A percentile compares a stretch with the other conserved stretches of the same genome.
phyloP scores from a whole-genome alignment of 2,329 filamentous ascomycete species.

The Monilinia fructigena region DNA sequence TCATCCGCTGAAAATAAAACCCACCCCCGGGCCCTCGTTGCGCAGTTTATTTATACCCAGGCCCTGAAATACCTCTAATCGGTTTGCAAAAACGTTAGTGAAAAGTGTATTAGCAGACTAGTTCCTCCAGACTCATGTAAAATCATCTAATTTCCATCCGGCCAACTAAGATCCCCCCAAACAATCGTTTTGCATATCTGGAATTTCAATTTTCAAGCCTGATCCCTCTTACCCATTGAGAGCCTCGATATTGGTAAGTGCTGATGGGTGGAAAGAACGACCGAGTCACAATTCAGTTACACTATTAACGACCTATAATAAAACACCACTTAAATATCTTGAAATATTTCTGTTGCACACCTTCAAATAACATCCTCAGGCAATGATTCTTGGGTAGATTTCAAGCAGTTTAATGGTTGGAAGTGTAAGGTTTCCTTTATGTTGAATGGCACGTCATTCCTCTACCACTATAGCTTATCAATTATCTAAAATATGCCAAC shows the following conservation, averaged over 20 bases:
- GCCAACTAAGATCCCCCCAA: background rate
- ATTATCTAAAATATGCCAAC: no score
- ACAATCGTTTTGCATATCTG: background rate
- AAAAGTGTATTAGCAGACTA: background rate
- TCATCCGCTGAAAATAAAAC: no score
- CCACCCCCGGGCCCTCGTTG: no score
- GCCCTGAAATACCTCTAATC: background rate
- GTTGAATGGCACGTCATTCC: background rate
- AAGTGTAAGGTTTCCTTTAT: background rate
- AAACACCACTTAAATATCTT: background rate
- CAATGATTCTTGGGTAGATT: background rate
- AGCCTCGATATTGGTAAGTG: background rate
- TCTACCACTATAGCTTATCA: no score
- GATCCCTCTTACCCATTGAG: background rate
- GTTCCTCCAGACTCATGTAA: background rate
- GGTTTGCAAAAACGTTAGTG: background rate
- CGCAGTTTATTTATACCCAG: no score
- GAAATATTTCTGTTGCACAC: background rate
- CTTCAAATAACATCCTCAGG: background rate
- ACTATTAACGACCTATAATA: background rate
- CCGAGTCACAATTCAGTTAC: background rate
- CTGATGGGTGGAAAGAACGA: background rate
- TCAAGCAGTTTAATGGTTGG: background rate
- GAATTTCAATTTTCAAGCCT: background rate
- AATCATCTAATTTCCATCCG: background rate